Base-by-base conservation (phyloP, 768 basidiomycete genomes). In the Leccinum barrowsii region DNA sequence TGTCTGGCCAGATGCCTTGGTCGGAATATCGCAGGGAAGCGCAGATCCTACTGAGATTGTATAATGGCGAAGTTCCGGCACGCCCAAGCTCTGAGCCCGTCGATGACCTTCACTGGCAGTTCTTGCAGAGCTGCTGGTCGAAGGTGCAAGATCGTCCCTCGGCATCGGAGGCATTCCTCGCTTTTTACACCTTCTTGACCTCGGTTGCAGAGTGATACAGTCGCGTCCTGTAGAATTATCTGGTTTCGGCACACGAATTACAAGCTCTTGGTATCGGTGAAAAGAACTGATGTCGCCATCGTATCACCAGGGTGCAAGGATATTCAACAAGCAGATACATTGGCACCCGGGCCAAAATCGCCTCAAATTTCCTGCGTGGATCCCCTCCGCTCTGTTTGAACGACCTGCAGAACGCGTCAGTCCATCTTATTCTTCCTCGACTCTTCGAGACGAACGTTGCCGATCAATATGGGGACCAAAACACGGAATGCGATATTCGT, bases 21-120 rank as follows among this genome's bases (percentile, higher is more conserved):
- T 59, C 40, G 13, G 62, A 63, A 54, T 63, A 37, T 53, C 53
- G n/a, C 34, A 52, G 53, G 26, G 53, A 54, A 42, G 47, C 34
- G 3, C 60, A 21, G 0, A 63, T 63, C n/a, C 40, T 63, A 6
- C 7, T 52, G 4, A 55, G 32, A 17, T 50, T 63, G 26, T 12
- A 32, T 17, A 11, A 11, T 1, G 62, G 62, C 2, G 24, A 49
- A 50, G 44, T 11, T 12, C 62, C 62, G 21, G 11, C 24, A n/a
- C 62, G 62, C 19, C 62, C 62, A 7, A 55, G 32, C 26, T n/a
- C 3, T 17, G 54, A 28, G 12, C 50, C 50, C 1, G 55, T 63
- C 21, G 58, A 96, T 84, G 49, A 46, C 6, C 4, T 19, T 15
- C 37, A 63, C 50, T 63, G 62, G 62, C 2, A 26, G 28, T 59